Conservation (phyloP, 306 rosid species). For the Vicia sativa region DNA sequence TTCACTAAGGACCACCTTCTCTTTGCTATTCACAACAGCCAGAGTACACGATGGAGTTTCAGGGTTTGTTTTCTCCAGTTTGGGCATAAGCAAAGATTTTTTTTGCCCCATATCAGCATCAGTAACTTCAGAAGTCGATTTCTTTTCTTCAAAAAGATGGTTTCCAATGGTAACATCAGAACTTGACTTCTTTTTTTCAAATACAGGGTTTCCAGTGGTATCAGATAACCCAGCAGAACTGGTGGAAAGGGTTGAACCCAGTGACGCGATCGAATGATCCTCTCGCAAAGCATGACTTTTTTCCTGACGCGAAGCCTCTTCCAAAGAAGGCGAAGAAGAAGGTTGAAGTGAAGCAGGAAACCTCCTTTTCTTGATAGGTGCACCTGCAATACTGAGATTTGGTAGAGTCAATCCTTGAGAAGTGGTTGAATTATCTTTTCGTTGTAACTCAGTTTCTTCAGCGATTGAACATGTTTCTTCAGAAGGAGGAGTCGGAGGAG, state of each 20-base stretch:
- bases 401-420: slow-evolving; percentile 59
- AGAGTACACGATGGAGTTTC: neutral
- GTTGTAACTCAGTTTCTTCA: slow-evolving; percentile 50
- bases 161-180: slow-evolving; percentile 44
- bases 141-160: slow-evolving; percentile 47
- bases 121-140: slow-evolving; percentile 34
- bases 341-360: slow-evolving; percentile 45
- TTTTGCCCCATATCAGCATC: slow-evolving; percentile 42
- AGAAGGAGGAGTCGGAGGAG: slow-evolving; percentile 67
- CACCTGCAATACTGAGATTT: slow-evolving; percentile 51
- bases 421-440: slow-evolving; percentile 49
- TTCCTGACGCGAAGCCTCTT: slow-evolving; percentile 38
- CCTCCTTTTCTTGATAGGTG: slow-evolving; percentile 60
- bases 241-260: slow-evolving; percentile 51
- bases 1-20: slow-evolving; percentile 35
- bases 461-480: slow-evolving; percentile 51
- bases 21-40: slow-evolving; percentile 46
- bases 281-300: slow-evolving; percentile 37
- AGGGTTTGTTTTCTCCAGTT: slow-evolving; percentile 50
- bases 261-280: slow-evolving; percentile 53
- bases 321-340: slow-evolving; percentile 41
- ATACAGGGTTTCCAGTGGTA: slow-evolving; percentile 38
- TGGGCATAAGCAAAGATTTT: slow-evolving; percentile 38
- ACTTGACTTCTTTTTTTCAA: slow-evolving; percentile 52
- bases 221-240: slow-evolving; percentile 53